A percentile compares a stretch with the other conserved stretches of the same genome.
Evolutionary conservation across 73 alveolate species (phyloP).

Genomic region (Effrenium voratum): DNA sequence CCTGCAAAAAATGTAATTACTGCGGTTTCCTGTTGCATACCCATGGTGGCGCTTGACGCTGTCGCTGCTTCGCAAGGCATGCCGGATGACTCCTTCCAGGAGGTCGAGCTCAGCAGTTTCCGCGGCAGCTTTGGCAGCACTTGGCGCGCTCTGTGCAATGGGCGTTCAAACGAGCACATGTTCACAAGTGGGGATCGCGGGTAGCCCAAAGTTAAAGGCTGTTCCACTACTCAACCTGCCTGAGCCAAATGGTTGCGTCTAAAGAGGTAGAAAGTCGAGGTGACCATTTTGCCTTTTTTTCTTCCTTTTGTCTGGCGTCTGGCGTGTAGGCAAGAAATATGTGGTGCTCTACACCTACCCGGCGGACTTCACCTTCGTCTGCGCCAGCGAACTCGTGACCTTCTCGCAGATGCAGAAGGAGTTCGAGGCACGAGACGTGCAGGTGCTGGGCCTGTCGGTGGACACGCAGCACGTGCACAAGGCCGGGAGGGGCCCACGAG

Average conservation of each 20-base stretch:
- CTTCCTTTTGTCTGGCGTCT: not conserved
- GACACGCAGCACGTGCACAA: slow-evolving; percentile 27
- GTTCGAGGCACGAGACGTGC: slow-evolving; percentile 1
- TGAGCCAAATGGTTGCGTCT: no score
- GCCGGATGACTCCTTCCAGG: slow-evolving; percentile 39
- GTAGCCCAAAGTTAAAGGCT: no score
- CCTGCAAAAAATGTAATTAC: no score
- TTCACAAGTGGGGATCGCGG: no score
- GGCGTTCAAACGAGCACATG: no score
- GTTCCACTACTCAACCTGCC: no score
- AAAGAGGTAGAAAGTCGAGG: not conserved
- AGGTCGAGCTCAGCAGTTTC: slow-evolving; percentile 6
- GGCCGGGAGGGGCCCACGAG: not conserved
- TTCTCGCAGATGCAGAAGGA: slow-evolving; percentile 6
- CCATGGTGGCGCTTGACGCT: no score
- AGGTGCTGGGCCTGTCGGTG: slow-evolving; percentile 26
- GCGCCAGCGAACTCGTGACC: slow-evolving; percentile 21
- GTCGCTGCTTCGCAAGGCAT: not conserved
- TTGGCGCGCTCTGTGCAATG: no score
- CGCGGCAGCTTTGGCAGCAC: not conserved
- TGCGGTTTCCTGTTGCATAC: no score
- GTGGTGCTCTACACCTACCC: slow-evolving; percentile 40
- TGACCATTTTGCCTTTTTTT: not conserved
- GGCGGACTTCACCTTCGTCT: slow-evolving; percentile 6
- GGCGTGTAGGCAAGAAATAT: not conserved